Evolutionary conservation across 2,329 filamentous ascomycete genomes (phyloP).

Genomic region (Epichloe bromicola): DNA sequence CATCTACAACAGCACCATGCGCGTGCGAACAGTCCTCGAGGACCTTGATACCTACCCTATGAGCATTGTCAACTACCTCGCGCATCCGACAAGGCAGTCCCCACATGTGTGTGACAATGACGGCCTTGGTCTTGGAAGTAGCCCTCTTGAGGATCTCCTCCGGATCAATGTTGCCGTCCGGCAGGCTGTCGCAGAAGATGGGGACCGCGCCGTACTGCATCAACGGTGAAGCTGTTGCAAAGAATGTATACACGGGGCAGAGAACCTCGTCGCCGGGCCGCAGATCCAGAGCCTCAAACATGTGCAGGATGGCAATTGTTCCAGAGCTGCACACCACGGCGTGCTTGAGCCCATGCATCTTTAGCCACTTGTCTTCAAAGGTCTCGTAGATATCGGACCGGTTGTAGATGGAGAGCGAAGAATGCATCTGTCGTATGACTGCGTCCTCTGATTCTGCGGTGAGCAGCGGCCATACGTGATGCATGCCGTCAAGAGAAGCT

Average conservation of each 20-base stretch:
- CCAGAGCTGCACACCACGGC: too few species aligned
- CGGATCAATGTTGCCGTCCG: constrained; percentile 1
- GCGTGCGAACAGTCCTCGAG: constrained; percentile 6
- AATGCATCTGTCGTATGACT: too few species aligned
- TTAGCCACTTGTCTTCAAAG: too few species aligned
- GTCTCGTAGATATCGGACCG: too few species aligned
- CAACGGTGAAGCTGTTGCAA: constrained; percentile 1
- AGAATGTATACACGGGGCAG: constrained; percentile 4
- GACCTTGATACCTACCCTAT: background rate
- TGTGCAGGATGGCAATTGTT: too few species aligned
- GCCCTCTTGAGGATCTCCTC: background rate
- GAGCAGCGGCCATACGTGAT: too few species aligned
- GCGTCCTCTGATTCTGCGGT: too few species aligned
- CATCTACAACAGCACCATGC: constrained; percentile 1
- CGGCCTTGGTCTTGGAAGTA: constrained; percentile 1
- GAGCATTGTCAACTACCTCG: background rate
- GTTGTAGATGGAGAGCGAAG: too few species aligned
- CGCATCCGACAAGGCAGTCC: constrained; percentile 4
- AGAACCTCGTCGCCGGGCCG: too few species aligned
- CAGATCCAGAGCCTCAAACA: too few species aligned
- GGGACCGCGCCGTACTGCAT: constrained; percentile 3
- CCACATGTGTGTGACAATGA: constrained; percentile 7
- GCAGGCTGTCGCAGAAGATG: constrained; percentile 2
- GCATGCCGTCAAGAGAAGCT: too few species aligned
- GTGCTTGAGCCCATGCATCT: too few species aligned